These are phyloP conservation scores for Phytophthora chlamydospora DNA, from an alignment of 352 stramenopile genomes.

Conservation along the genomic window DNA sequence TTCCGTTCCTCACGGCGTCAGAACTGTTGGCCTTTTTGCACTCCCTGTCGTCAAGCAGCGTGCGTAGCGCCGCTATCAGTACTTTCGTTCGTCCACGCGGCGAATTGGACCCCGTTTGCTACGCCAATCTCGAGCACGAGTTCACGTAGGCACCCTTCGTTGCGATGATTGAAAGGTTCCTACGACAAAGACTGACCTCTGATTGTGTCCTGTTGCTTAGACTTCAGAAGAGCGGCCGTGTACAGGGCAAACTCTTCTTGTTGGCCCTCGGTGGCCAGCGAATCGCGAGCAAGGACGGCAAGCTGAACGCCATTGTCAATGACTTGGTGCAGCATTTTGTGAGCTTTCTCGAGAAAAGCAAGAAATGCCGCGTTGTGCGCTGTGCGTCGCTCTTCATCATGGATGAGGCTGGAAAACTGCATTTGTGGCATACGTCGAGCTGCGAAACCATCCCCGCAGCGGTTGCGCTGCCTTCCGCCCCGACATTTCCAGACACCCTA, in stretches of 20 bases:
- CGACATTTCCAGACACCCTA: constrained; percentile 15
- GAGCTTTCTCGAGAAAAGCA: constrained; percentile 63
- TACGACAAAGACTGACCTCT: neutral
- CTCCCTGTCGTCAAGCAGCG: constrained; percentile 41
- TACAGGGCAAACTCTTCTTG: constrained; percentile 71
- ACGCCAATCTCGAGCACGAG: constrained; percentile 82
- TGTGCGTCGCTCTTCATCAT: constrained; percentile 67
- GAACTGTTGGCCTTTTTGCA: constrained; percentile 61
- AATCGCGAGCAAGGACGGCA: constrained; percentile 75
- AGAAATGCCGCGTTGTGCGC: constrained; percentile 66
- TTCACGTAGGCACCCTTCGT: constrained; percentile 50
- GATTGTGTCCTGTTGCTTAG: constrained; percentile 24
- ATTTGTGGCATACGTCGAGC: constrained; percentile 59
- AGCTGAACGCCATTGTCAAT: constrained; percentile 57
- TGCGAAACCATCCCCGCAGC: constrained; percentile 58
- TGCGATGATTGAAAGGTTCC: constrained; percentile 44
- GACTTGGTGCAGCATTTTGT: constrained; percentile 51
- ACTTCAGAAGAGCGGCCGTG: constrained; percentile 62
- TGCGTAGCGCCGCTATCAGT: constrained; percentile 50
- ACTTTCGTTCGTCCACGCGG: constrained; percentile 70
- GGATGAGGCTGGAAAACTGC: constrained; percentile 54
- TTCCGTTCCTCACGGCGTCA: constrained; percentile 56
- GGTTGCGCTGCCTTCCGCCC: constrained; percentile 10
- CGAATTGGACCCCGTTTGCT: constrained; percentile 64
- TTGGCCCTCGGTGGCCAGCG: constrained; percentile 63